phyloP scores from a whole-genome alignment of 805 yeast genomes.

The Pichia phayaonensis region DNA sequence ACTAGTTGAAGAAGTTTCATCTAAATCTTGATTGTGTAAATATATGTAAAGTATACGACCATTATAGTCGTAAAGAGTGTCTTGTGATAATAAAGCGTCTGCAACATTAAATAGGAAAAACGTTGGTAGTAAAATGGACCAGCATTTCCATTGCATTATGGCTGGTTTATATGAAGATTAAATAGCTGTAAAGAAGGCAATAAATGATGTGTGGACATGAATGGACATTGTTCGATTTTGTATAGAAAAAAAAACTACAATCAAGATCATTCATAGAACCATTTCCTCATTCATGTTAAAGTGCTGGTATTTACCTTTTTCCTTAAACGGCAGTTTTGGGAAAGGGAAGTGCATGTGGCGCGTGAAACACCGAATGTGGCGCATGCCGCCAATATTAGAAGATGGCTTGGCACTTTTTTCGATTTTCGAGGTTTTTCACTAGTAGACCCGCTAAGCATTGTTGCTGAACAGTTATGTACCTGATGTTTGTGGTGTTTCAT shows the following conservation, averaged over 20 bases:
- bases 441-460: too few species aligned
- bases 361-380: not conserved
- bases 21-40: too few species aligned
- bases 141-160: not conserved
- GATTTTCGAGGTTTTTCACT: too few species aligned
- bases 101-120: not conserved
- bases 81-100: constrained; percentile 8
- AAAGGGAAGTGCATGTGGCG: not conserved
- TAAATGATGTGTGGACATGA: too few species aligned
- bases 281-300: not conserved
- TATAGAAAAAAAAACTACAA: not conserved
- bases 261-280: not conserved
- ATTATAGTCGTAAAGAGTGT: constrained; percentile 26
- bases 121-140: not conserved
- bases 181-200: not conserved
- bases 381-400: too few species aligned
- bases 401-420: too few species aligned
- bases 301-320: constrained; percentile 2
- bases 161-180: not conserved
- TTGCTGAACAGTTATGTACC: too few species aligned
- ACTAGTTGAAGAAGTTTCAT: not conserved
- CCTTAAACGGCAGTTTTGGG: not conserved
- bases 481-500: too few species aligned
- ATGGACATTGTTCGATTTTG: not conserved
- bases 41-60: constrained; percentile 26